Evolutionary conservation across 1,139 yeast genomes (phyloP), one percentile per base, ranked within the genome.

Genomic region (Kurtzmaniella natalensis): DNA sequence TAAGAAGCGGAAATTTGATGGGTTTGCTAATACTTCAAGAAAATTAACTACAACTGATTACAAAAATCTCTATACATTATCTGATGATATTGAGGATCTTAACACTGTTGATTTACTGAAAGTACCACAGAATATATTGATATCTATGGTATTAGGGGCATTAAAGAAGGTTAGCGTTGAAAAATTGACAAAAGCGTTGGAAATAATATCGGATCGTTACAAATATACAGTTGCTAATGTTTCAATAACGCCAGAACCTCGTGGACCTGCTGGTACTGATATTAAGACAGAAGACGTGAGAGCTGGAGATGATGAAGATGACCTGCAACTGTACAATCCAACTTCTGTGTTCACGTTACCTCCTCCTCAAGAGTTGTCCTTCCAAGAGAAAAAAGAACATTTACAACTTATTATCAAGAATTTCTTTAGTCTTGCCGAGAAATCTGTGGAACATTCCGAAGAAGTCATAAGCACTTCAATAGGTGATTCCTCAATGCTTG

Each of bases 51-150:
- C 52, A 5, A 40, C 52, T 19, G 71, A 65, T 43, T 69, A 66
- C 47, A 61, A 61, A 39, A 52, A 51, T 36, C 53, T 70, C 35
- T 89, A 78, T 53, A 75, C 80, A 28, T 65, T 89, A 38, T 79
- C 82, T 39, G 81, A 77, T 34, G 64, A 79, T 2, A 55, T 59
- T 22, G 79, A 81, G 52, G 78, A 81, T 31, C 56, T 80, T 31
- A 73, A 77, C 18, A 66, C 70, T 32, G 82, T 86, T 49, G 92
- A 88, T 53, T 75, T 87, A 33, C 70, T 85, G 6, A 62, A 75
- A 7, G 63, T 89, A 11, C 84, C 94, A 2, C 72, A 71, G 24
- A 76, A 79, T 37, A 67, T 82, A 4, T 73, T 87, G 36, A 70
- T 72, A 22, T 72, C 76, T 30, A 81, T 81, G 70, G 85, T 82